A percentile compares a stretch with the other conserved stretches of the same genome.
phyloP scores from a whole-genome alignment of 2,329 filamentous ascomycete species.

The Bipolaris oryzae region DNA sequence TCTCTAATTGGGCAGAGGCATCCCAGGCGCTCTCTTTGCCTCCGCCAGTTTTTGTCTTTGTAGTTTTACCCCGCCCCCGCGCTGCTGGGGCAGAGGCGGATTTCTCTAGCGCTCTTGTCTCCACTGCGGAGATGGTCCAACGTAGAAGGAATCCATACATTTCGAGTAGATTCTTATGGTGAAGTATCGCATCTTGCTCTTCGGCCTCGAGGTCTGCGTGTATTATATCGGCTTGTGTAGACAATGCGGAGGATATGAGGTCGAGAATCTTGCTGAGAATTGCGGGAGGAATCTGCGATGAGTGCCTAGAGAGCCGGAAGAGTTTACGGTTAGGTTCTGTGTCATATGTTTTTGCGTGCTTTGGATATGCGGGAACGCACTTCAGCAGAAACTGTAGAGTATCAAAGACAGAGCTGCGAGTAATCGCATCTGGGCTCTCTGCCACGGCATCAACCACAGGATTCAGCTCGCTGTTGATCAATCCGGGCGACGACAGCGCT shows the following conservation, averaged over 20 bases:
- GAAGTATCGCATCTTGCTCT: slow-evolving; percentile 76
- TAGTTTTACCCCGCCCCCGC: slow-evolving; percentile 73
- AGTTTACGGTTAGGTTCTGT: slow-evolving; percentile 65
- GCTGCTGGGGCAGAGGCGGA: slow-evolving; percentile 72
- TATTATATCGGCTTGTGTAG: slow-evolving; percentile 82
- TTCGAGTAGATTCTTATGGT: slow-evolving; percentile 91
- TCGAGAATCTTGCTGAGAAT: slow-evolving; percentile 93
- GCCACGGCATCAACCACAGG: slow-evolving; percentile 91
- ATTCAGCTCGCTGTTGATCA: slow-evolving; percentile 87
- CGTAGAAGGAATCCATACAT: slow-evolving; percentile 93
- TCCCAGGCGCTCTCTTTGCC: slow-evolving; percentile 83
- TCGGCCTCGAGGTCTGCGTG: slow-evolving; percentile 88
- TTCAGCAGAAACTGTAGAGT: slow-evolving; percentile 95
- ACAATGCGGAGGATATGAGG: slow-evolving; percentile 82
- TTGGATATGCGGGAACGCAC: slow-evolving; percentile 71
- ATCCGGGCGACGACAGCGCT: slow-evolving; percentile 70
- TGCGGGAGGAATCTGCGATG: slow-evolving; percentile 77
- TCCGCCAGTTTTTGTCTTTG: slow-evolving; percentile 68
- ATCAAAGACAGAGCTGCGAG: slow-evolving; percentile 80
- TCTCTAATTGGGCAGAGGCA: slow-evolving; percentile 83
- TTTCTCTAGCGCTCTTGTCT: slow-evolving; percentile 92
- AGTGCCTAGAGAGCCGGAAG: slow-evolving; percentile 74
- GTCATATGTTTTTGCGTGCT: slow-evolving; percentile 33
- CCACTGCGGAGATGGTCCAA: slow-evolving; percentile 94
- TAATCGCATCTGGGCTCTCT: slow-evolving; percentile 87